Percentiles rank a stretch among this genome's conserved stretches.
Conservation (phyloP, 306 rosid genomes). For the Fragaria nilgerrensis region DNA sequence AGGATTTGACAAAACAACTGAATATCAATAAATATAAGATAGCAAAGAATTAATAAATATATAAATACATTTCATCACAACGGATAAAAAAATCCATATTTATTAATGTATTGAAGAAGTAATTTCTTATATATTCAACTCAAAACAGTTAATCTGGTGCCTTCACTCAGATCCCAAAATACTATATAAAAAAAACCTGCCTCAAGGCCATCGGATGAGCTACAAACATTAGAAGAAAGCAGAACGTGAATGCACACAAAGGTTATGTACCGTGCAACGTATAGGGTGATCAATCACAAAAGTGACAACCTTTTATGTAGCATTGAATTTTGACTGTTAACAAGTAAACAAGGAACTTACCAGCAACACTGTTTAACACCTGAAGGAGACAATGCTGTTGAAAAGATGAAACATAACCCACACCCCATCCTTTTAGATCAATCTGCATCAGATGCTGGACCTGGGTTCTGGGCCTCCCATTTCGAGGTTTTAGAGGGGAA, state of each 20-base stretch:
- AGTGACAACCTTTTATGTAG: not conserved
- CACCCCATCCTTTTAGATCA: slow-evolving; percentile 99
- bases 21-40: not conserved
- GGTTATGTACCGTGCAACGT: not conserved
- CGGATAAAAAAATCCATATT: not conserved
- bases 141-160: not conserved
- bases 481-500: slow-evolving; percentile 86
- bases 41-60: not conserved
- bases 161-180: not conserved
- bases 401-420: slow-evolving; percentile 79
- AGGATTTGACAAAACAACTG: not conserved
- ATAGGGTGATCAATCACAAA: slow-evolving; percentile 6
- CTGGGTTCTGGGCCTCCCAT: slow-evolving; percentile 95
- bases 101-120: not conserved
- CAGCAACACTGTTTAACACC: slow-evolving; percentile 95
- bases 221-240: not conserved
- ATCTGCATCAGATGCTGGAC: slow-evolving; percentile 99
- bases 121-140: not conserved
- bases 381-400: slow-evolving; percentile 99
- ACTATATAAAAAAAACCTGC: not conserved
- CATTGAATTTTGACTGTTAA: not conserved
- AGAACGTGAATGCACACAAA: not conserved
- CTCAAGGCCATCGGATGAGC: not conserved
- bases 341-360: slow-evolving; percentile 44
- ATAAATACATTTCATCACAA: not conserved